Evolutionary conservation across 202 grass and related monocot genomes (phyloP), one percentile per base, ranked within the genome.

Genomic region (Bolboschoenoplectus hybrid): DNA sequence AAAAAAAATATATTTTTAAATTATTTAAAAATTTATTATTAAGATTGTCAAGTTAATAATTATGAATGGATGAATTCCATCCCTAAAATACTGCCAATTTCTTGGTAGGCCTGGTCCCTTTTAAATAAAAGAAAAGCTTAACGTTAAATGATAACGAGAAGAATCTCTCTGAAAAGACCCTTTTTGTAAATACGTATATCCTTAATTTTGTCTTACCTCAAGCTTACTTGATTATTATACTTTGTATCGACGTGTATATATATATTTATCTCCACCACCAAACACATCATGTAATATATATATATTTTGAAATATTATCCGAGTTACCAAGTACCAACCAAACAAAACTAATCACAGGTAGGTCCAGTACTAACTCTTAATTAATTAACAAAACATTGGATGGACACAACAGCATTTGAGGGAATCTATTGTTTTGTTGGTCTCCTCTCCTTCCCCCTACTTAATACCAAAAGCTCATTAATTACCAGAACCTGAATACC

Each of bases 361-460:
- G 81, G 81, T 84, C 81, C 81, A 40, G 38, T 70, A 84, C 81
- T 46, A 69, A 84, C 64, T 84, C 81, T 56, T 81, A 46, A 67
- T 86, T 55, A 50, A 86, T 55, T 56, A 67, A 76, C 50, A 26
- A 10, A 52, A 63, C 53, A 64, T 63, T 63, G 17, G 53, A 81
- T 41, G 26, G 26, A 61, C 12, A 63, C 63, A 17, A 43, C 11
- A 9, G 51, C 35, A 69, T 64, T 64, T 41, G 14, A 69, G 35
- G 17, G 85, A 80, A 77, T 85, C 84, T 44, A 44, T 44, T 44
- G 43, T 86, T 57, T 79, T 67, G 75, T 49, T 58, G 26, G 69
- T 75, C 32, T 12, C 45, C 75, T 58, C 7, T 38, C 51, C 50
- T 44, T n/a, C 75, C 7, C 49, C 51, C 50, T 44, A 38, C 75